Conservation (phyloP, 495 filamentous ascomycete species). For the Xylaria curta region DNA sequence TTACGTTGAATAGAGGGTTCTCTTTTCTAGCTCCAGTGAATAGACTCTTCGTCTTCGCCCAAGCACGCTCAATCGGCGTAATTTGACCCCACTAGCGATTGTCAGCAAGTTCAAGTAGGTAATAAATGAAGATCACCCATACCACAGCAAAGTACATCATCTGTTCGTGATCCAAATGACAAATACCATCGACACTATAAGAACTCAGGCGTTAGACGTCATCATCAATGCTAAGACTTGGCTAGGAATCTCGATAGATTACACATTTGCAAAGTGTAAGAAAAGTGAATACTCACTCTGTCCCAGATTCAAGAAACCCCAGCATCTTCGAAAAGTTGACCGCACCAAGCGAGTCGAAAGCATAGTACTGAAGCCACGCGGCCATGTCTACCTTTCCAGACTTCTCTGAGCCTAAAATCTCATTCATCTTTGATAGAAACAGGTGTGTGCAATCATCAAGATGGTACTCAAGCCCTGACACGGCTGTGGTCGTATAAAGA, state of each 20-base stretch:
- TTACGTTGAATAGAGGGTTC: slow-evolving; percentile 7
- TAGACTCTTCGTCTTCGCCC: slow-evolving; percentile 6
- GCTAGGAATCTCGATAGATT: not conserved
- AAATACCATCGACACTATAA: slow-evolving; percentile 44
- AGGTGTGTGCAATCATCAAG: slow-evolving; percentile 59
- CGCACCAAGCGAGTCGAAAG: slow-evolving; percentile 64
- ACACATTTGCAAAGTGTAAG: not conserved
- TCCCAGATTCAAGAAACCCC: slow-evolving; percentile 57
- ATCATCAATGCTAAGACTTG: not conserved
- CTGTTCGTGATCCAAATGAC: slow-evolving; percentile 17
- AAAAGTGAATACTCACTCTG: slow-evolving; percentile 39
- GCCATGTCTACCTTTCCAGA: slow-evolving; percentile 49
- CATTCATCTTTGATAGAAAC: slow-evolving; percentile 50
- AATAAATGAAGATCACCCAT: not conserved
- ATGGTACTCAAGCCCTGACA: slow-evolving; percentile 55
- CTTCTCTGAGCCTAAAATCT: slow-evolving; percentile 39
- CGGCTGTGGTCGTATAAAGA: slow-evolving; percentile 25
- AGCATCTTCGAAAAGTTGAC: slow-evolving; percentile 62
- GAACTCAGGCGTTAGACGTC: not conserved
- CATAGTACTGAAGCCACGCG: slow-evolving; percentile 63
- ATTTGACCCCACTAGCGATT: slow-evolving; percentile 11
- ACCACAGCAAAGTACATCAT: slow-evolving; percentile 27
- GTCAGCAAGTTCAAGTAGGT: not conserved
- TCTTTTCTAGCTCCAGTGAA: not conserved
- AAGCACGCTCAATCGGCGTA: slow-evolving; percentile 14